phyloP scores from a whole-genome alignment of 331 rosid species.

The Prunus yedoensis region DNA sequence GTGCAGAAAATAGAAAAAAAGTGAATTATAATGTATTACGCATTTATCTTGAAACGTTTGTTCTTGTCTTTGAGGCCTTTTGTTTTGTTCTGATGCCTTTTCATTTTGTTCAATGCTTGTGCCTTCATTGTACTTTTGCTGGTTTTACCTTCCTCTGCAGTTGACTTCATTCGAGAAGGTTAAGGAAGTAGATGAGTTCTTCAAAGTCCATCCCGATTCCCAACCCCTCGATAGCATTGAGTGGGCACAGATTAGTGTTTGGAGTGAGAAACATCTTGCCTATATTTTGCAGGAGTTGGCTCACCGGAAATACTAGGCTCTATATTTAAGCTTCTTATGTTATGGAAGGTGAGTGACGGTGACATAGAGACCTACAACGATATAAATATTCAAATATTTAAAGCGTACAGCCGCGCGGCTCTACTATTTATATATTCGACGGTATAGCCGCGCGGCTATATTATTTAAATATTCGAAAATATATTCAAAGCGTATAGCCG shows the following conservation, averaged over 20 bases:
- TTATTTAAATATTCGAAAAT: too few relatives aligned
- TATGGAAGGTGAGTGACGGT: too few relatives aligned
- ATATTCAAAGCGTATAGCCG: too few relatives aligned
- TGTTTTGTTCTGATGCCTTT: neutral
- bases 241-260: conserved; percentile 51
- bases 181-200: conserved; percentile 76
- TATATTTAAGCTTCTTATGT: too few relatives aligned
- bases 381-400: too few relatives aligned
- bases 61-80: neutral
- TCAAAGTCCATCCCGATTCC: conserved; percentile 48
- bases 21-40: too few relatives aligned
- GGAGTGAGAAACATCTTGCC: conserved; percentile 47
- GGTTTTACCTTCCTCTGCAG: conserved; percentile 34
- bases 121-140: neutral
- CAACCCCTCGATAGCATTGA: conserved; percentile 57
- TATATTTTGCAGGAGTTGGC: conserved; percentile 52
- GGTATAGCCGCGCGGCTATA: too few relatives aligned
- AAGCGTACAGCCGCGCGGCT: too few relatives aligned
- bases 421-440: too few relatives aligned
- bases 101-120: neutral
- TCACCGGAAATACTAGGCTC: neutral
- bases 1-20: too few relatives aligned
- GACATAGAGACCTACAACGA: too few relatives aligned
- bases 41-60: neutral
- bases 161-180: conserved; percentile 80